A percentile compares a stretch with the other conserved stretches of the same genome.
Conservation (phyloP, 176 grass and related monocot species). For the Pontederia crassipes region DNA sequence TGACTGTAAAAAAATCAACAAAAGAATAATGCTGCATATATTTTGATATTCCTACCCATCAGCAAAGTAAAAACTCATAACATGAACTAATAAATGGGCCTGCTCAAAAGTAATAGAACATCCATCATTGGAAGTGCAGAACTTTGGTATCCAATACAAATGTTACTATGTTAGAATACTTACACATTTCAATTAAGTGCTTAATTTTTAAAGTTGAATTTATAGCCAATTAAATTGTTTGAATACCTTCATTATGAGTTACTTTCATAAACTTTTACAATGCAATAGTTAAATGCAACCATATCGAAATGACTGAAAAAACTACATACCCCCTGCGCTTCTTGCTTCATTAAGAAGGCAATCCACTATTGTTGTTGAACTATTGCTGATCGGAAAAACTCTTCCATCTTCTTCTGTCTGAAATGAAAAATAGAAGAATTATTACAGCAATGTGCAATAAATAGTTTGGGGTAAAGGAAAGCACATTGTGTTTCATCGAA, state of each 20-base stretch:
- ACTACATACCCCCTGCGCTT: constrained; percentile 51
- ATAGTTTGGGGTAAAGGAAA: constrained; percentile 6
- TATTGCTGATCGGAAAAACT: constrained; percentile 78
- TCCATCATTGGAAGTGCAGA: too few species aligned
- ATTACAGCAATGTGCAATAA: constrained; percentile 1
- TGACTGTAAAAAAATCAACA: too few species aligned
- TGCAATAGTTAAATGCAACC: too few species aligned
- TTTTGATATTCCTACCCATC: not conserved
- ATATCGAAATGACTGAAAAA: not conserved
- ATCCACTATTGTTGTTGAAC: constrained; percentile 68
- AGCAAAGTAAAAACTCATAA: not conserved
- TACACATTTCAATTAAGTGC: too few species aligned
- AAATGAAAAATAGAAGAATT: not conserved
- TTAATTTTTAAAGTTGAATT: too few species aligned
- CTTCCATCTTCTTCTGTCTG: constrained; percentile 84
- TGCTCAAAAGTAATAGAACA: too few species aligned
- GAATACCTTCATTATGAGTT: too few species aligned
- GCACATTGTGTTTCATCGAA: not conserved
- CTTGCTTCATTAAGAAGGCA: constrained; percentile 83
- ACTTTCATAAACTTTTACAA: too few species aligned
- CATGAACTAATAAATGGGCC: not conserved
- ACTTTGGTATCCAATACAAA: too few species aligned
- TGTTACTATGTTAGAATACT: too few species aligned
- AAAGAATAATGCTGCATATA: too few species aligned
- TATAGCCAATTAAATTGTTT: too few species aligned